phyloP scores from a whole-genome alignment of 441 rosid genomes.

The Erysimum cheiri region DNA sequence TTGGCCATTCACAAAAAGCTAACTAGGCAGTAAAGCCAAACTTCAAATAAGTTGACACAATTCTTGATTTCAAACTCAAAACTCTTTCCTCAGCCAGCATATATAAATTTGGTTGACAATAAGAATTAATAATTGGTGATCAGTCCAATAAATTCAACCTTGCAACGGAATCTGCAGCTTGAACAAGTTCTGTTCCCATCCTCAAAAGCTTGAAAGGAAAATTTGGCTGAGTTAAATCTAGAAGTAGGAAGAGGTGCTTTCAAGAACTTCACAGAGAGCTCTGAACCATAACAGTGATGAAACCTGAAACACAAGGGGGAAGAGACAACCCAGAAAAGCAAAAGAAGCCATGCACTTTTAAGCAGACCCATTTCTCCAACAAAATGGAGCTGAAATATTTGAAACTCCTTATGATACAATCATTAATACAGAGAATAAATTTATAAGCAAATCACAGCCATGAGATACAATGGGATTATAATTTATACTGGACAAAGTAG shows the following conservation, averaged over 20 bases:
- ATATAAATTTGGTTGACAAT: background rate
- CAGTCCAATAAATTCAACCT: conserved; percentile 50
- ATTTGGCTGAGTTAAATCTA: conserved; percentile 63
- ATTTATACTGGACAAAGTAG: conserved; percentile 36
- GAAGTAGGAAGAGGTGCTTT: conserved; percentile 68
- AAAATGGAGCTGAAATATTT: conserved; percentile 24
- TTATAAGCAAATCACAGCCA: conserved; percentile 19
- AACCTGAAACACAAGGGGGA: conserved; percentile 49
- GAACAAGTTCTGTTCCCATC: conserved; percentile 59
- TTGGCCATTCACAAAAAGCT: conserved; percentile 20
- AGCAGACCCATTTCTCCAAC: conserved; percentile 53
- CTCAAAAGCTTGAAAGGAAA: conserved; percentile 65
- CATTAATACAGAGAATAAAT: conserved; percentile 14
- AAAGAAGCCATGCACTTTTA: conserved; percentile 49
- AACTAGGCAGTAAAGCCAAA: conserved; percentile 3
- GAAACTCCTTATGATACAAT: conserved; percentile 19
- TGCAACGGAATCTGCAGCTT: conserved; percentile 63
- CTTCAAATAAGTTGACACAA: background rate
- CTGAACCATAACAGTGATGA: conserved; percentile 48
- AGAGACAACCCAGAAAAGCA: conserved; percentile 52
- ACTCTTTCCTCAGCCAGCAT: background rate
- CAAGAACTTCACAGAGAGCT: conserved; percentile 68
- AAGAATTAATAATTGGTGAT: conserved; percentile 3
- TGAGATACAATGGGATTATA: conserved; percentile 4
- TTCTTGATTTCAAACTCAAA: conserved; percentile 16